These are phyloP conservation scores for Medicago ruthenica DNA, from an alignment of 306 rosid species.

Conservation along the genomic window DNA sequence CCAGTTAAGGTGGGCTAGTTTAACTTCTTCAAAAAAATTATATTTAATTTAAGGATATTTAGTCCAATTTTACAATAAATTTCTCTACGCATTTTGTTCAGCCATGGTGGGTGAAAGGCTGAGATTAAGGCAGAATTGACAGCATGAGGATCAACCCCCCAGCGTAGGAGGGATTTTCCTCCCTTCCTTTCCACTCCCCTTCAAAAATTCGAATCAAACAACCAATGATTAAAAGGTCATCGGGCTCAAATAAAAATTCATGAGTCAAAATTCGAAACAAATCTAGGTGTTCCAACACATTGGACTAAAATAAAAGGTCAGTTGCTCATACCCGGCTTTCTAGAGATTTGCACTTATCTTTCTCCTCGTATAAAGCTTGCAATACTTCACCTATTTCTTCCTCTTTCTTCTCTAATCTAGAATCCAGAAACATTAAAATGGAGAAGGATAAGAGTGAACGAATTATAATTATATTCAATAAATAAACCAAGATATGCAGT, in stretches of 20 bases:
- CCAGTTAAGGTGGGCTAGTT: too few species aligned
- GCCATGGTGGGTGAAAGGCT: too few species aligned
- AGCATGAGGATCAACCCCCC: too few species aligned
- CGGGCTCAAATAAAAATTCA: too few species aligned
- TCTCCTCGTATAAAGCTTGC: constrained; percentile 57
- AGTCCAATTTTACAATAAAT: too few species aligned
- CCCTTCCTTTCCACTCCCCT: too few species aligned
- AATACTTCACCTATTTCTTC: constrained; percentile 45
- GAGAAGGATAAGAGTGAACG: not conserved
- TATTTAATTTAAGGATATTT: too few species aligned
- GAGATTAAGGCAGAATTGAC: too few species aligned
- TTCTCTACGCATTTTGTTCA: too few species aligned
- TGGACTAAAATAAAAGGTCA: not conserved
- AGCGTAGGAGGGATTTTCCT: too few species aligned
- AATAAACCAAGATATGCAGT: constrained; percentile 22
- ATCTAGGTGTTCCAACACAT: not conserved
- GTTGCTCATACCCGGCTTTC: constrained; percentile 61
- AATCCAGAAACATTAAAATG: constrained; percentile 10
- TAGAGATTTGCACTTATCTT: constrained; percentile 63
- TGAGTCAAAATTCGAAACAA: too few species aligned
- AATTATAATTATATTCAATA: not conserved
- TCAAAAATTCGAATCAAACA: not conserved
- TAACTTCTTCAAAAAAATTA: too few species aligned
- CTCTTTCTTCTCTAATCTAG: constrained; percentile 59
- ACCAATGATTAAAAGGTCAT: not conserved